Base-by-base conservation (phyloP, 345 rosid genomes). In the Mercurialis annua region DNA sequence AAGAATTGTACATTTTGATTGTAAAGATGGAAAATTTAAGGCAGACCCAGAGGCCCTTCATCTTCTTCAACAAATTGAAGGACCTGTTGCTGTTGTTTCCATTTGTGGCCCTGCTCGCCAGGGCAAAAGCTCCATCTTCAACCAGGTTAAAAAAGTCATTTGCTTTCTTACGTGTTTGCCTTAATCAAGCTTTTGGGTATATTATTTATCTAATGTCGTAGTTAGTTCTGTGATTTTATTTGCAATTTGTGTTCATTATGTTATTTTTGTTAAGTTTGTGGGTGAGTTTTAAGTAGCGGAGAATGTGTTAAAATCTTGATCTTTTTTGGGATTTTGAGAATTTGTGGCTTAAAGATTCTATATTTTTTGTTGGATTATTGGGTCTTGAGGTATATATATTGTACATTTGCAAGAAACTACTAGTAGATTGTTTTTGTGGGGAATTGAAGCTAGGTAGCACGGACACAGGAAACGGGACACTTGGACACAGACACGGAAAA, bases 81-180 rank as follows among this genome's bases (percentile, higher is more conserved):
- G 76, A 40, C 98, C 98, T 14, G 84, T 95, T 27, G 98, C 96
- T 27, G 88, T 92, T 34, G 98, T 92, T 51, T 92, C 99, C 1
- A 96, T 92, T 44, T 92, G 98, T 53, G 99, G 99, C 60, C 89
- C 98, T 43, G 87, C 97, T 71, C 97, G 99, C 38, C 99, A 92
- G 84, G 99, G 98, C 40, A 95, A 95, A 78, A 92, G 97, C 82
- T 95, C 82, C 66, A 87, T 95, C 24, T 70, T 95, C 74, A 95
- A 95, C 78, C 96, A 95, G 90, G 99, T 92, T 46, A 30, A n/a
- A n/a, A n/a, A n/a, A 49, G n/a, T 57, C 50, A 5, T 5, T 11
- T n/a, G 8, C 26, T 27, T 62, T 62, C 34, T 62, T 62, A 14
- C 23, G 27, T 1, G 10, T 62, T 42, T 44, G n/a, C 38, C 31